phyloP scores from a whole-genome alignment of 1,284 basidiomycete genomes.

The Rhodotorula mucilaginosa region DNA sequence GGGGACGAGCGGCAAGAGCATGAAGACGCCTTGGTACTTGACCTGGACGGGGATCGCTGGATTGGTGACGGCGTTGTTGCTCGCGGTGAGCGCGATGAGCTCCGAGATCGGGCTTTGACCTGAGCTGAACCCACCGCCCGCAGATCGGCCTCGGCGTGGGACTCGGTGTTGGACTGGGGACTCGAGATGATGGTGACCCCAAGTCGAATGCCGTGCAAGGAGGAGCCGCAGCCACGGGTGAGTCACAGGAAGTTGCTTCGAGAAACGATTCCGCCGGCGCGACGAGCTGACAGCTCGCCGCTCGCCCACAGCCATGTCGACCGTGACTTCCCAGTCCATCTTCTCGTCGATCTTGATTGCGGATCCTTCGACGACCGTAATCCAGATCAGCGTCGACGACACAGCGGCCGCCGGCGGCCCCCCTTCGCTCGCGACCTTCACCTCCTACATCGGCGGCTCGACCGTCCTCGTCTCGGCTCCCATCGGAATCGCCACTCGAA shows the following conservation, averaged over 20 bases:
- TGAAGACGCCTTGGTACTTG: constrained; percentile 23
- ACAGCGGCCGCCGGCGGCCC: neutral
- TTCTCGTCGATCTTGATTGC: constrained; percentile 1
- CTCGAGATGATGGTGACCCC: constrained; percentile 4
- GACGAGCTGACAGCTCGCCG: neutral
- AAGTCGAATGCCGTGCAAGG: neutral
- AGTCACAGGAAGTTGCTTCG: neutral
- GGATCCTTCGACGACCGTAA: constrained; percentile 11
- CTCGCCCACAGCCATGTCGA: neutral
- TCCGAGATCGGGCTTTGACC: too few species aligned
- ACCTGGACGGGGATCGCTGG: constrained; percentile 8
- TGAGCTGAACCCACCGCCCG: neutral
- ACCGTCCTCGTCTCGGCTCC: constrained; percentile 13
- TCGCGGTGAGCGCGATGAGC: neutral
- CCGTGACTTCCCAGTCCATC: neutral
- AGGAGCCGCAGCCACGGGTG: neutral
- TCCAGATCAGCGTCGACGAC: neutral
- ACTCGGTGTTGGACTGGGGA: constrained; percentile 27
- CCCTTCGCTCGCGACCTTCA: neutral
- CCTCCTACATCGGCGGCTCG: constrained; percentile 19
- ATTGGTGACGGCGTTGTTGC: constrained; percentile 1
- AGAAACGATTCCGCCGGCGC: neutral
- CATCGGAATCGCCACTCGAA: neutral
- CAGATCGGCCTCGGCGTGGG: constrained; percentile 31
- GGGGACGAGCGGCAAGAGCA: constrained; percentile 21